phyloP scores from a whole-genome alignment of 306 rosid species.

The Vigna mungo region DNA sequence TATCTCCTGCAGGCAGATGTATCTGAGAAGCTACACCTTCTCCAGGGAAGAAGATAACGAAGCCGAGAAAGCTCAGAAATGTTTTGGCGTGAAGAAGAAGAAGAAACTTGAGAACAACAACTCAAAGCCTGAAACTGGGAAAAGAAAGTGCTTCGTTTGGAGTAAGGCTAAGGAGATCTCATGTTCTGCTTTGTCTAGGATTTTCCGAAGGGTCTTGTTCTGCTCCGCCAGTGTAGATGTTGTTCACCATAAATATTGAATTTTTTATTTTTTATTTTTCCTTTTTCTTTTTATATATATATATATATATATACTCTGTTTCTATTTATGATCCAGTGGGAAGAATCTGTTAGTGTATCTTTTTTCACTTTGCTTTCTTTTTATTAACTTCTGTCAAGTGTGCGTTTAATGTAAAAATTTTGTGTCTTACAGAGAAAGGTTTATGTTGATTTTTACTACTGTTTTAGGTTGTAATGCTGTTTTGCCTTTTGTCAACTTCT shows the following conservation, averaged over 20 bases:
- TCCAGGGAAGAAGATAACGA: constrained; percentile 72
- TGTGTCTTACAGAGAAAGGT: not conserved
- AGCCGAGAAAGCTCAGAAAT: constrained; percentile 57
- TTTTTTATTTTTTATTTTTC: constrained; percentile 1
- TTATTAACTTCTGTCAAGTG: not conserved
- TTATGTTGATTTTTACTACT: not conserved
- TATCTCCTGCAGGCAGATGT: constrained; percentile 85
- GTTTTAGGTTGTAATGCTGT: not conserved
- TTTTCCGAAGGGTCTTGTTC: constrained; percentile 66
- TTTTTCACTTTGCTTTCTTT: not conserved
- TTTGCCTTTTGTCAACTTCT: not conserved
- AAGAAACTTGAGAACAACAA: constrained; percentile 3
- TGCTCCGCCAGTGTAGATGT: constrained; percentile 81
- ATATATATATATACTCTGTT: not conserved
- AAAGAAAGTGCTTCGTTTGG: constrained; percentile 64
- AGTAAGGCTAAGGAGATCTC: constrained; percentile 72
- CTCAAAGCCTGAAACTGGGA: not conserved
- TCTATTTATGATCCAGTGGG: constrained; percentile 41
- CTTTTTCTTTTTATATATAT: not conserved
- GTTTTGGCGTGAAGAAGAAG: constrained; percentile 63
- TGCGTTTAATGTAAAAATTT: not conserved
- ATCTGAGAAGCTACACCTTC: constrained; percentile 83
- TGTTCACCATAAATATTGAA: constrained; percentile 43
- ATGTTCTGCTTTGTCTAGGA: constrained; percentile 61
- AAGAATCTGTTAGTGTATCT: not conserved